Percentiles rank a stretch among this genome's conserved stretches.
Conservation (phyloP, 345 rosid species). For the Reutealis trisperma region DNA sequence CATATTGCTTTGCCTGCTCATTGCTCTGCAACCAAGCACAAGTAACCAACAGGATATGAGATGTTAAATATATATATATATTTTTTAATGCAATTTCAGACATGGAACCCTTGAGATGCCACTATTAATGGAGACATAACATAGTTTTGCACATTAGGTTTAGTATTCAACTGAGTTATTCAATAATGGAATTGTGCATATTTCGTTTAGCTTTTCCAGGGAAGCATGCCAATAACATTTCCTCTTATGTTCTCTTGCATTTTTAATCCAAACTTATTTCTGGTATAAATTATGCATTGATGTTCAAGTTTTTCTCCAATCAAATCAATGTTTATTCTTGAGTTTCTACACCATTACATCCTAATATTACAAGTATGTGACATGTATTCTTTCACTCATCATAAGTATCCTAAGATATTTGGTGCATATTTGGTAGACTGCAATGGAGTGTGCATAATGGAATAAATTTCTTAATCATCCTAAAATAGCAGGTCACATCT, state of each 20-base stretch:
- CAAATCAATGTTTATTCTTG: not conserved
- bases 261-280: not conserved
- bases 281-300: not conserved
- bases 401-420: not conserved
- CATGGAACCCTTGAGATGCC: too few relatives aligned
- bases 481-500: not conserved
- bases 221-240: not conserved
- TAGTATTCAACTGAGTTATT: too few relatives aligned
- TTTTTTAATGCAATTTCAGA: not conserved
- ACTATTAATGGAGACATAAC: too few relatives aligned
- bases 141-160: too few relatives aligned
- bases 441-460: not conserved
- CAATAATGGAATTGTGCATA: not conserved
- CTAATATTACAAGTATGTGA: too few relatives aligned
- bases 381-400: not conserved
- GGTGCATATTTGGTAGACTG: not conserved
- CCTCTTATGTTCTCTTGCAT: not conserved
- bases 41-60: not conserved
- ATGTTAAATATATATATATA: not conserved
- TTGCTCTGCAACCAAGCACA: constrained; percentile 52
- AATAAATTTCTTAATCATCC: not conserved
- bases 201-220: not conserved
- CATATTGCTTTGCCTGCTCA: constrained; percentile 77
- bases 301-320: not conserved
- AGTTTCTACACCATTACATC: not conserved